Evolutionary conservation across 2,329 filamentous ascomycete species (phyloP).

Genomic region (Talaromyces pinophilus): DNA sequence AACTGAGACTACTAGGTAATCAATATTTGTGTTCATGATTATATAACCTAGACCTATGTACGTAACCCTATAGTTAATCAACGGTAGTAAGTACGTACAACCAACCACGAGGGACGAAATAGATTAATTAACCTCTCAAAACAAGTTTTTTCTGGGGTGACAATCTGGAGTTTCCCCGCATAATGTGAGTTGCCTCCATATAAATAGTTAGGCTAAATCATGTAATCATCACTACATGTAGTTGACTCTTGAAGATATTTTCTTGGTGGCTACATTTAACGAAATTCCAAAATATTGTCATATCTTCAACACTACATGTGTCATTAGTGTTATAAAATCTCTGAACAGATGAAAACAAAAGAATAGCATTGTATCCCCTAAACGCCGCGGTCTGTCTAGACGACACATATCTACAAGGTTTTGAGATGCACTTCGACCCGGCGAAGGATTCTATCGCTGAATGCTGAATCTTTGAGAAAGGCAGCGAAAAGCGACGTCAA

Average conservation of each 20-base stretch:
- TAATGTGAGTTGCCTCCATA: not conserved
- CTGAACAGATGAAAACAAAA: not conserved
- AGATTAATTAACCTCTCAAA: not conserved
- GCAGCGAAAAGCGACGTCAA: not conserved
- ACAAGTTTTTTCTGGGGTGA: not conserved
- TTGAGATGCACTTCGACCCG: conserved; percentile 9
- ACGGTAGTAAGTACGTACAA: too few species aligned
- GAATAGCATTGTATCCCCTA: conserved; percentile 2
- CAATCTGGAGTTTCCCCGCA: not conserved
- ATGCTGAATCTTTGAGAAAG: not conserved
- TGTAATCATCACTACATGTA: too few species aligned
- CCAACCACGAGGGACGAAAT: not conserved
- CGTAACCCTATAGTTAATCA: too few species aligned
- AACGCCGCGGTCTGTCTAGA: conserved; percentile 14
- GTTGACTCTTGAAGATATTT: too few species aligned
- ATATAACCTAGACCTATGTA: not conserved
- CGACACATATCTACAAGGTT: conserved; percentile 17
- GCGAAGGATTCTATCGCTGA: conserved; percentile 6
- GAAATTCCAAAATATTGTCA: not conserved
- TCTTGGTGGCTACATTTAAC: not conserved
- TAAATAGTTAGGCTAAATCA: not conserved
- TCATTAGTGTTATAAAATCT: not conserved
- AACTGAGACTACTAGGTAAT: too few species aligned
- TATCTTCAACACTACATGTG: not conserved
- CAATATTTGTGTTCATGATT: not conserved